Evolutionary conservation across 108 stramenopile species (phyloP).

Genomic region (Nannochloropsis salina): DNA sequence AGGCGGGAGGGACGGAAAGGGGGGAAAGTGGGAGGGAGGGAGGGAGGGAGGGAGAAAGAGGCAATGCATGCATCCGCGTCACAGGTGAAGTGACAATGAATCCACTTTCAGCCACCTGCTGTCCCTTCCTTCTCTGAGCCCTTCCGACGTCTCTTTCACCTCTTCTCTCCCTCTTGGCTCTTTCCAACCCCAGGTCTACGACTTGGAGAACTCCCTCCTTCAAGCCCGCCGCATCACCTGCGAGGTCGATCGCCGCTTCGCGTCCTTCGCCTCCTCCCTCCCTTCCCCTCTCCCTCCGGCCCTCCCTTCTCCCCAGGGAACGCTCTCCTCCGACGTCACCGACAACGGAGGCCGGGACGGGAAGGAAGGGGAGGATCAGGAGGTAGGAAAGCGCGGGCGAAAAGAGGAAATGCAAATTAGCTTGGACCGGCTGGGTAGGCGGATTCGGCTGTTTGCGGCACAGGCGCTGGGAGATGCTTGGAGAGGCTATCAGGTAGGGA

Average conservation of each 20-base stretch:
- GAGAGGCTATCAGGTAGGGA: not conserved
- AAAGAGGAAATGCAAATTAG: not conserved
- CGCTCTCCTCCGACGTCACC: not conserved
- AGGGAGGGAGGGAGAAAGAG: not conserved
- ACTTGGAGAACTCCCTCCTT: not conserved
- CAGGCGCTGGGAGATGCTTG: not conserved
- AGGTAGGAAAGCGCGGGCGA: not conserved
- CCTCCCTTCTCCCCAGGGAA: not conserved
- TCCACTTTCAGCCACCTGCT: not conserved
- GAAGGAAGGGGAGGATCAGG: not conserved
- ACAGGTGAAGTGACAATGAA: not conserved
- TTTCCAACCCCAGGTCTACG: not conserved
- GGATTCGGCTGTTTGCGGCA: not conserved
- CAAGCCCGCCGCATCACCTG: not conserved
- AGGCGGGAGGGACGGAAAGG: not conserved
- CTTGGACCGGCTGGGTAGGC: not conserved
- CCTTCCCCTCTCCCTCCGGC: not conserved
- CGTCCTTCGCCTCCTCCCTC: not conserved
- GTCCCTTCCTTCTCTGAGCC: not conserved
- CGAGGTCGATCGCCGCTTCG: slow-evolving; percentile 4
- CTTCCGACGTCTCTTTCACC: not conserved
- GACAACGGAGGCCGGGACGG: not conserved
- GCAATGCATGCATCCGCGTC: too few species aligned
- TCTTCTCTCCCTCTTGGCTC: not conserved
- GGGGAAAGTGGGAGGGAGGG: not conserved